Evolutionary conservation across 495 filamentous ascomycete genomes (phyloP).

Genomic region (Daldinia loculata): DNA sequence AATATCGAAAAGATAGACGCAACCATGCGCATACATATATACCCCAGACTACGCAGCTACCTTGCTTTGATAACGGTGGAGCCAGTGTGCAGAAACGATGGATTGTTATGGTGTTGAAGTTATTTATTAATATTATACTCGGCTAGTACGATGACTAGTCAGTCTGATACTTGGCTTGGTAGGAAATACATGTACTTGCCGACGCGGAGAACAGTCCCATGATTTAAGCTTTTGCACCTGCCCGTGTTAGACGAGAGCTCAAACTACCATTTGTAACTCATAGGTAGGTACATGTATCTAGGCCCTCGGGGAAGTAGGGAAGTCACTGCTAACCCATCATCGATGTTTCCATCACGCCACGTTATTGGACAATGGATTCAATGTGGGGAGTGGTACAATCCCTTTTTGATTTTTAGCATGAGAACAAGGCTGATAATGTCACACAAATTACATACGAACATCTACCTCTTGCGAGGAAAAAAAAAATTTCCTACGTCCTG

Average conservation of each 20-base stretch:
- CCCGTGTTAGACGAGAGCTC: slow-evolving; percentile 14
- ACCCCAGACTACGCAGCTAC: slow-evolving; percentile 20
- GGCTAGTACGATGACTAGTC: slow-evolving; percentile 15
- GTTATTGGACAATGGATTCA: slow-evolving; percentile 33
- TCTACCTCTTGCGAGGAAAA: not conserved
- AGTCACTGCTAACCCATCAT: slow-evolving; percentile 20
- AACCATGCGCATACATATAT: slow-evolving; percentile 7
- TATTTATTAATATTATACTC: slow-evolving; percentile 9
- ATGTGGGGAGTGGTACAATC: slow-evolving; percentile 25
- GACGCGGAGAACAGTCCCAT: slow-evolving; percentile 25
- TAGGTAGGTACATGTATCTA: slow-evolving; percentile 16
- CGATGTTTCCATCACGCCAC: not conserved
- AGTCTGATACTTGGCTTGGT: slow-evolving; percentile 15
- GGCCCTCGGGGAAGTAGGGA: slow-evolving; percentile 8
- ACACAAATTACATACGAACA: slow-evolving; percentile 27
- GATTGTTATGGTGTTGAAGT: slow-evolving; percentile 29
- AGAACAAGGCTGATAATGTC: slow-evolving; percentile 41
- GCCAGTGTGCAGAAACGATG: slow-evolving; percentile 21
- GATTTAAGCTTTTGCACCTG: slow-evolving; percentile 24
- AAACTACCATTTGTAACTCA: slow-evolving; percentile 15
- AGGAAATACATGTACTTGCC: slow-evolving; percentile 21
- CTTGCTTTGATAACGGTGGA: slow-evolving; percentile 38
- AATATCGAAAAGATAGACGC: slow-evolving; percentile 11
- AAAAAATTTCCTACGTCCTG: slow-evolving; percentile 28
- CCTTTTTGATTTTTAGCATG: slow-evolving; percentile 4